A percentile compares a stretch with the other conserved stretches of the same genome.
These are phyloP conservation scores for Lichina pygmaea DNA, from an alignment of 495 filamentous ascomycete genomes.

Conservation along the genomic window DNA sequence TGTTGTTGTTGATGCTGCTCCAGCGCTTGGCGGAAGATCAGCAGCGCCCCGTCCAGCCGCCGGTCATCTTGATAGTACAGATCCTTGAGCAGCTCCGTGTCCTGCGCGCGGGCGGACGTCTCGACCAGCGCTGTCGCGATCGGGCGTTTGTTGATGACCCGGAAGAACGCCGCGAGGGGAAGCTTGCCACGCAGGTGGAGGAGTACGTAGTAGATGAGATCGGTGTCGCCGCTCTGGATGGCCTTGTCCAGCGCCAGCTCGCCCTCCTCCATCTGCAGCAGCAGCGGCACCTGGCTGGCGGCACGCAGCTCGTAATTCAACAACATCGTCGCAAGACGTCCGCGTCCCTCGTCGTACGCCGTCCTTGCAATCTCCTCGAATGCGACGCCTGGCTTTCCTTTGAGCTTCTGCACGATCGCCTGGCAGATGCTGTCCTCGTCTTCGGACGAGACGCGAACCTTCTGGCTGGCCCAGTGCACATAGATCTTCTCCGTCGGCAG, in stretches of 20 bases:
- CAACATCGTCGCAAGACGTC: conserved; percentile 62
- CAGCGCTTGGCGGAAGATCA: conserved; percentile 62
- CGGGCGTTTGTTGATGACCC: conserved; percentile 66
- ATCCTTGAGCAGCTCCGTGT: conserved; percentile 71
- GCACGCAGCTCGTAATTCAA: conserved; percentile 83
- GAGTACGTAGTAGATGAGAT: conserved; percentile 73
- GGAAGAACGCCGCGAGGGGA: conserved; percentile 75
- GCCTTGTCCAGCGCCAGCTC: conserved; percentile 91
- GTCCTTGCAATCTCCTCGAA: conserved; percentile 83
- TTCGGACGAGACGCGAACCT: conserved; percentile 60
- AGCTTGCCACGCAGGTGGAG: conserved; percentile 75
- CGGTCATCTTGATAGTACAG: conserved; percentile 96
- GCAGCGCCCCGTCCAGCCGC: conserved; percentile 62
- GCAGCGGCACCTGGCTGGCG: conserved; percentile 82
- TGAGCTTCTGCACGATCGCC: conserved; percentile 62
- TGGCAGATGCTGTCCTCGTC: conserved; percentile 75
- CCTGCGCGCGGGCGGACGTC: conserved; percentile 45
- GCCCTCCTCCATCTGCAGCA: conserved; percentile 88
- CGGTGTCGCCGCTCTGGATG: conserved; percentile 82
- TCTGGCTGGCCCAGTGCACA: conserved; percentile 88
- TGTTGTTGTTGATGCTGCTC: conserved; percentile 2
- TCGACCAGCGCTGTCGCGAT: conserved; percentile 77
- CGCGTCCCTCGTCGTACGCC: conserved; percentile 85
- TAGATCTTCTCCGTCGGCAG: conserved; percentile 77
- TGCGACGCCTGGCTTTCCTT: conserved; percentile 70